Conservation (phyloP, 2,329 filamentous ascomycete genomes). For the Beauveria caledonica region DNA sequence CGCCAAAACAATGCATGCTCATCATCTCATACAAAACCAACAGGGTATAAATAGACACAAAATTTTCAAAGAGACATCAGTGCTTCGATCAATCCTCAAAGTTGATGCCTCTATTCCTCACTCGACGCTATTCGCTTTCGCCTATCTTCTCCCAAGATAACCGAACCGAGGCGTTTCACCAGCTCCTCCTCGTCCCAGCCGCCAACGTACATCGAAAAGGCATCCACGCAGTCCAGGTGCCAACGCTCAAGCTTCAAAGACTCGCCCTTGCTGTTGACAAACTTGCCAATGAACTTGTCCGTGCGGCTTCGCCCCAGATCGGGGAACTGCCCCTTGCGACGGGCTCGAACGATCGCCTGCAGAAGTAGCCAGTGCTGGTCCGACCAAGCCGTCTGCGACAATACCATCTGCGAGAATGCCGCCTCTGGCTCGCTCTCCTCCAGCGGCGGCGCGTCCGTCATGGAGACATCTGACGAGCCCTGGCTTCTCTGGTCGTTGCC, state of each 20-base stretch:
- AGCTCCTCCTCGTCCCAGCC: conserved; percentile 42
- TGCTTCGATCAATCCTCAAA: neutral
- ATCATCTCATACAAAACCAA: neutral
- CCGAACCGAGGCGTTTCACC: conserved; percentile 43
- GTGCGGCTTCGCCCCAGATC: conserved; percentile 23
- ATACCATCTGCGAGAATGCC: neutral
- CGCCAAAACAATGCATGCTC: conserved; percentile 2
- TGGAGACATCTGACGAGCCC: conserved; percentile 18
- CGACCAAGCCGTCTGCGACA: conserved; percentile 40
- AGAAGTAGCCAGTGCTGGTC: conserved; percentile 46
- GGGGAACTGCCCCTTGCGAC: conserved; percentile 28
- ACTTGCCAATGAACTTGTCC: conserved; percentile 37
- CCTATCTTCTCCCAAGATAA: conserved; percentile 42
- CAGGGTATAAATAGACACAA: neutral
- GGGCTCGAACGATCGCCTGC: conserved; percentile 43
- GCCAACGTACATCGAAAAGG: conserved; percentile 39
- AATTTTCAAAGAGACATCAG: neutral
- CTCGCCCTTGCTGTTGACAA: conserved; percentile 37
- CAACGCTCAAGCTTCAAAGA: conserved; percentile 42
- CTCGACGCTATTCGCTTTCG: conserved; percentile 16
- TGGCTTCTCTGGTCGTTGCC: conserved; percentile 27
- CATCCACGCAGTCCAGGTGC: conserved; percentile 51
- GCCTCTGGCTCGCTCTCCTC: neutral
- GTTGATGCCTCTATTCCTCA: conserved; percentile 16
- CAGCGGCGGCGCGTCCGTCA: conserved; percentile 21